Evolutionary conservation across 768 basidiomycete genomes (phyloP).

Genomic region (Pholiota microspora): DNA sequence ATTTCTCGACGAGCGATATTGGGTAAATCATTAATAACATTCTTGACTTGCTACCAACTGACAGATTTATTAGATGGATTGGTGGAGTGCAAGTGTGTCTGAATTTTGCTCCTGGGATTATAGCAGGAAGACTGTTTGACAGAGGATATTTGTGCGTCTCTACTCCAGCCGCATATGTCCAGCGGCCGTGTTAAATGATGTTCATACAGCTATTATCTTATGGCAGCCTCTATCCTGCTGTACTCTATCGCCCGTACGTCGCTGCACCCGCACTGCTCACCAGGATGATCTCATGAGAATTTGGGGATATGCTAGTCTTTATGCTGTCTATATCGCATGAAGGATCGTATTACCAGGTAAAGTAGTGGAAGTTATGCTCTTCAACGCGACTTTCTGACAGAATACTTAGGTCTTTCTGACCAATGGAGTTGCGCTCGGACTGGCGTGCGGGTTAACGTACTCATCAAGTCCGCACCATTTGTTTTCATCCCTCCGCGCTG

Average conservation of each 20-base stretch:
- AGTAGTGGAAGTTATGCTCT: too few relatives aligned
- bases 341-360: constrained; percentile 35
- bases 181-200: neutral
- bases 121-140: constrained; percentile 34
- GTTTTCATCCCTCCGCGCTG: neutral
- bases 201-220: constrained; percentile 4
- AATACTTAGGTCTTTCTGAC: constrained; percentile 45
- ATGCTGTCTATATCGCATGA: constrained; percentile 32
- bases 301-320: too few relatives aligned
- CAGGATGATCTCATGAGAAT: too few relatives aligned
- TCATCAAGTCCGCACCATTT: neutral
- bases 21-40: constrained; percentile 12
- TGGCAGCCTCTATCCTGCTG: neutral
- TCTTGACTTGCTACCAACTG: neutral
- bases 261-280: too few relatives aligned
- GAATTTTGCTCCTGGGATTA: constrained; percentile 42
- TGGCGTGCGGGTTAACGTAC: constrained; percentile 39
- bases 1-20: constrained; percentile 22
- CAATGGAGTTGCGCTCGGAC: constrained; percentile 47
- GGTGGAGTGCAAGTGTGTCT: constrained; percentile 53
- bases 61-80: neutral
- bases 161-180: neutral
- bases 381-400: neutral
- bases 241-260: constrained; percentile 1
- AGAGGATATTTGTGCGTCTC: constrained; percentile 11